Evolutionary conservation across 805 yeast genomes (phyloP), one percentile per base, ranked within the genome.

Genomic region (Nakazawaea ernobii): DNA sequence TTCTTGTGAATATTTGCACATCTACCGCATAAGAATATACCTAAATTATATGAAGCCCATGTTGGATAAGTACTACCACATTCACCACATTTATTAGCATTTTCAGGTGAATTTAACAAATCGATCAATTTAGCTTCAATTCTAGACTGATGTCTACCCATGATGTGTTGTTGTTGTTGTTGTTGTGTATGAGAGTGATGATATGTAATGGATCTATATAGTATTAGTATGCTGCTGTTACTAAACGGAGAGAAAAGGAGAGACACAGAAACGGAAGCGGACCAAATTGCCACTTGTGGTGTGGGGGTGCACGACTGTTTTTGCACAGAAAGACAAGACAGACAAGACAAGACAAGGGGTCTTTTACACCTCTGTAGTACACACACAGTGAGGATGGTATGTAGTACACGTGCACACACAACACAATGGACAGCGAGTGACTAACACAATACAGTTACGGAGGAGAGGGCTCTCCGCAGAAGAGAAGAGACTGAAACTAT

Each of bases 1-100:
- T 76, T 75, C 51, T 88, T 70, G 63, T 88, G 96, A 32, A 82
- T 73, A 3, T 87, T 79, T 8, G 95, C 92, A 72, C 96, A 88
- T 53, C 94, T 69, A 13, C 94, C 94, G 68, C 96, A 88, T 14
- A 88, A 68, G 50, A 88, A 81, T 4, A 86, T 66, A 27, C 95
- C 95, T 38, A 86, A 55, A 39, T 67, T 63, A 65, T 63, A 63
- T 8, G 68, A 63, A 2, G 71, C 69, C 71, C 70, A 66, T 5
- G 85, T 86, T 8, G 95, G 94, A 61, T 75, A 82, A 4, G 75
- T 59, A 5, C 79, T 67, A 2, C 78, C 77, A 66, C 95, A 87
- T 60, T 87, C 96, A 33, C 90, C 95, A 63, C 96, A 87, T 59
- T 72, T 77, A 62, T 85, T 86, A 42, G 69, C 67, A 59, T 86